Evolutionary conservation across 331 rosid species (phyloP), one percentile per base, ranked within the genome.

Genomic region (Rhamnella rubrinervis): DNA sequence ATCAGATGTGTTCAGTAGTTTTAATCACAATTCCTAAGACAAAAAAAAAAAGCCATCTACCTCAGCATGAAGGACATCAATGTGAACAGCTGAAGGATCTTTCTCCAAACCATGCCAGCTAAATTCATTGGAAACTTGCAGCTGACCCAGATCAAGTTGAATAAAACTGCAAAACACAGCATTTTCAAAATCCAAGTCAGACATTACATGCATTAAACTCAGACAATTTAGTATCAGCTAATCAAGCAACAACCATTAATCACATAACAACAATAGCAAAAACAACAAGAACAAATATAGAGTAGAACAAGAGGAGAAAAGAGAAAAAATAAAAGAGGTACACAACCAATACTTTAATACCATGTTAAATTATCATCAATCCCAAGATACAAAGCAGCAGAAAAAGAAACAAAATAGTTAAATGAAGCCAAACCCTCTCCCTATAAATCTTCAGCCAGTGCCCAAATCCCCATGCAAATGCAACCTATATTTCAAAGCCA

Each of bases 141-240:
- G 90, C 82, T 84, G 90, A 73, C 93, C 97, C 80, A 95, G 76
- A 78, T 95, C 98, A 83, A 95, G 98, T 84, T 95, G 98, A 84
- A 95, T 95, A 78, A 91, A 95, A 75, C 98, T 95, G 88, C 67
- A 85, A 71, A 71, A 46, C 20, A 46, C 6, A 60, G 4, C 50
- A 61, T 17, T 28, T 37, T 68, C 71, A 56, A 51, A n/a, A 1
- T 14, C 13, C n/a, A 49, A 18, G 49, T 38, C 20, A 14, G 20
- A 62, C 55, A 55, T 55, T 40, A 53, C 60, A 62, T 6, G 46
- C 65, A 55, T 61, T 16, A 13, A 16, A 23, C 28, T 58, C 57
- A 31, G 13, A 58, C 41, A 76, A 68, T 38, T 6, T 49, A 76
- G 63, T 53, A 72, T 64, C 73, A 40, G 37, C 4, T 23, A 20